Percentiles rank a stretch among this genome's conserved stretches.
phyloP scores from a whole-genome alignment of 495 filamentous ascomycete genomes.

The Aspergillus baeticus region DNA sequence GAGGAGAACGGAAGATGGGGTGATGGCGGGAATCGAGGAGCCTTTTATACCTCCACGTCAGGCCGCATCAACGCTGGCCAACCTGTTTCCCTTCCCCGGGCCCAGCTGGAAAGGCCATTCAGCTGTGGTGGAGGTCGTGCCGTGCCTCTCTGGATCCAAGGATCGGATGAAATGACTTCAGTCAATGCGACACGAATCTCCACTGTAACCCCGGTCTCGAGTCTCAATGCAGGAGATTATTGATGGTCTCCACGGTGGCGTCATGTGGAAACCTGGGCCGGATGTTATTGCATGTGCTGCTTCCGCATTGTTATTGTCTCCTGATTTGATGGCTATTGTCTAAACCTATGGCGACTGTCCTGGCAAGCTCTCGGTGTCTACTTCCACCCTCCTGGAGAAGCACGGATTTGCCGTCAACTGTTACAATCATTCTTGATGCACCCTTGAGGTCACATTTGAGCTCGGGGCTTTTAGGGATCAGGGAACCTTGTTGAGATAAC shows the following conservation, averaged over 20 bases:
- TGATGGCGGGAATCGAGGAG: background rate
- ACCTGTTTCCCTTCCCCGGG: background rate
- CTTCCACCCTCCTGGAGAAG: no score
- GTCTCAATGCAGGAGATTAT: background rate
- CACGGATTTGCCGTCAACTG: no score
- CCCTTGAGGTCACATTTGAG: no score
- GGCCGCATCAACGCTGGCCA: background rate
- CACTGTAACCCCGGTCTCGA: no score
- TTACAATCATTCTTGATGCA: no score
- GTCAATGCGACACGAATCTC: background rate
- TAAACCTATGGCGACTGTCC: background rate
- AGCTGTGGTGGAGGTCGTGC: constrained; percentile 8
- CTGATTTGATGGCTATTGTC: background rate
- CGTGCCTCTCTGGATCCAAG: constrained; percentile 11
- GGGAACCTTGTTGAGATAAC: background rate
- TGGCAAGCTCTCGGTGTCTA: no score
- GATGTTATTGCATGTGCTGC: background rate
- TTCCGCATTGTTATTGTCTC: background rate
- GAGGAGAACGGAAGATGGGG: background rate
- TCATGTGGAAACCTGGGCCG: background rate
- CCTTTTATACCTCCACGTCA: background rate
- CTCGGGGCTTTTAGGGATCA: constrained; percentile 5
- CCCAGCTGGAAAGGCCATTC: background rate
- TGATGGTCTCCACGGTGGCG: constrained; percentile 11
- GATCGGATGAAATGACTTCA: constrained; percentile 6